Base-by-base conservation (phyloP, 75 land plant genomes). In the Larix kaempferi region DNA sequence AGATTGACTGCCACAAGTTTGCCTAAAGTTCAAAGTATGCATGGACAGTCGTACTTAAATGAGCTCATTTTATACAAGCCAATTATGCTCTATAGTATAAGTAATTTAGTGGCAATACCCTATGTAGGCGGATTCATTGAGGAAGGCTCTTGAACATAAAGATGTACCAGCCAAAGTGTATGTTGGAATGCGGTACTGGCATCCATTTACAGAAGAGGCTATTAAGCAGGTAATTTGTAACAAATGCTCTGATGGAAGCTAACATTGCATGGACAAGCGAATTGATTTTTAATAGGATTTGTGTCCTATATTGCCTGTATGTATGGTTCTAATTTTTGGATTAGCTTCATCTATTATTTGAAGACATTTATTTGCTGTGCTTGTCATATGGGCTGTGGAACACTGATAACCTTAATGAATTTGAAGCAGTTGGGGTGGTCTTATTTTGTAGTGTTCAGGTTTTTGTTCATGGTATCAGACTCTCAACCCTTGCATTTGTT, bases 161-260 rank as follows among this genome's bases (percentile, higher is more conserved):
- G 67, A 95, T 79, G 80, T 98, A 26, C 93, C 91, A 8, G 94
- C 93, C 58, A 88, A 95, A 74, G 95, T 98, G 5, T 98, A 95
- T 86, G 94, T 98, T 65, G 99, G 99, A 37, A 98, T 98, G 99
- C 90, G 99, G 21, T 98, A 98, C 57, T 98, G 99, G 99, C 98
- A 98, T 84, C 99, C 99, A 39, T 98, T 98, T 76, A 98, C 99
- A n/a, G 99, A 98, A 80, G 99, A 98, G 88, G 99, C 99, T 56
- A 98, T 98, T 74, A 86, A 87, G 27, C 90, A 97, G 92, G 99
- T 97, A 81, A 21, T 35, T 78, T 69, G 17, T 23, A 61, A 39
- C 2, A 23, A 33, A 33, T 15, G 73, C 71, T 77, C 7, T 19
- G 7, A 17, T 14, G 23, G 10, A 16, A 13, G 37, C 62, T 56